Percentiles rank a stretch among this genome's conserved stretches.
Evolutionary conservation across 1,284 basidiomycete genomes (phyloP).

Genomic region (Rhizoctonia solani): DNA sequence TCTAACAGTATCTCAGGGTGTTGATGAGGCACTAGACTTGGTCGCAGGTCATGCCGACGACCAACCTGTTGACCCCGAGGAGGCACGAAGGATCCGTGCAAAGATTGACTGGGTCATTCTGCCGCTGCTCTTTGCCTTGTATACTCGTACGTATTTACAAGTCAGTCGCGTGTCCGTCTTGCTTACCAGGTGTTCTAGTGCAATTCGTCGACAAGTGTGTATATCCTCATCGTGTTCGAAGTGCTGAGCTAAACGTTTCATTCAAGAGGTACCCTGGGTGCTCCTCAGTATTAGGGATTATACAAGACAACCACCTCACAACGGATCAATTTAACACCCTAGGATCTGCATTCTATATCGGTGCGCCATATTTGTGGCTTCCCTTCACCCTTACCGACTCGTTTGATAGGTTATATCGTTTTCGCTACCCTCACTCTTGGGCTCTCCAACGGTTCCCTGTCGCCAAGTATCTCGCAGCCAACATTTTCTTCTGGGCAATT

Average conservation of each 20-base stretch:
- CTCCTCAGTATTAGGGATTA: constrained; percentile 43
- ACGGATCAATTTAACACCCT: constrained; percentile 43
- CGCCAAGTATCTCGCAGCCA: constrained; percentile 43
- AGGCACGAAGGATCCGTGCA: constrained; percentile 38
- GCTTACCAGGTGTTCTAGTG: constrained; percentile 33
- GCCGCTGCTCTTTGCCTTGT: constrained; percentile 43
- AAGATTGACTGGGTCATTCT: constrained; percentile 43
- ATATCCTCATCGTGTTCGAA: neutral
- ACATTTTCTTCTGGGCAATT: constrained; percentile 45
- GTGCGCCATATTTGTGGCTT: constrained; percentile 22
- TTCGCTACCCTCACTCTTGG: constrained; percentile 44
- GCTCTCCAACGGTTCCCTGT: constrained; percentile 44
- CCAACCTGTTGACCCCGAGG: constrained; percentile 37
- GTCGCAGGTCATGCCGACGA: constrained; percentile 40
- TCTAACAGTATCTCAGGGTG: constrained; percentile 14
- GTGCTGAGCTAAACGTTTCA: neutral
- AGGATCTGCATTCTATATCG: constrained; percentile 46
- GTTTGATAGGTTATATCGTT: constrained; percentile 41
- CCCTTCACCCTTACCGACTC: neutral
- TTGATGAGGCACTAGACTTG: constrained; percentile 42
- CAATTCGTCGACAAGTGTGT: constrained; percentile 44
- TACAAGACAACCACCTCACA: constrained; percentile 42
- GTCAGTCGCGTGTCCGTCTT: neutral
- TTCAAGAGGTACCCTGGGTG: constrained; percentile 41
- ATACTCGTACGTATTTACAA: constrained; percentile 40